Base-by-base conservation (phyloP, 495 filamentous ascomycete genomes). In the Neurospora terricola region DNA sequence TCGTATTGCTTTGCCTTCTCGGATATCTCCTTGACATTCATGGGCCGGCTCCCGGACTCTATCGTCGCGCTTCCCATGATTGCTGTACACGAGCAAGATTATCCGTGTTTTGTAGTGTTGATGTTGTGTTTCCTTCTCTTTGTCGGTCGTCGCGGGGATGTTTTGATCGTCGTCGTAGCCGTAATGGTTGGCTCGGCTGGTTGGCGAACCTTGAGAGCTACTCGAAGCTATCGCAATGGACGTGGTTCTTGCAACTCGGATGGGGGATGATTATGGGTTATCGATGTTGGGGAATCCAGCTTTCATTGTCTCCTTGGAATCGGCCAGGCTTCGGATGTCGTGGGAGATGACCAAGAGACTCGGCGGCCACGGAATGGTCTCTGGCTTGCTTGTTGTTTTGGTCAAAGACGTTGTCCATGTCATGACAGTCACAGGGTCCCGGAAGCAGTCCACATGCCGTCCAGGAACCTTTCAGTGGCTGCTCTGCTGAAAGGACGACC, bases 11-110 rank as follows among this genome's bases (percentile, higher is more conserved):
- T 82, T 3, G 95, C 95, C 70, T 87, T 87, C 12, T 86, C 84
- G 21, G 88, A 86, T 69, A 98, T 91, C 75, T 93, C 89, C 73
- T 90, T 88, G 39, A 93, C 86, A 71, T 85, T 93, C 81, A 94
- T 84, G 16, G 94, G 92, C 71, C 81, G 81, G n/a, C 70, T 71
- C 39, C 71, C 72, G 27, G 23, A 12, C 54, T 62, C 54, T 62
- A 62, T 62, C 54, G 54, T 62, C 0, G 54, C 54, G 54, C 54
- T 62, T 34, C 54, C 54, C 54, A 62, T 62, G 27, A 4, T 62
- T 34, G 27, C 14, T 4, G 54, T 62, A 16, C 2, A 34, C 11
- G 1, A 27, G 10, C 23, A 23, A 59, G 23, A 0, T 2, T 5
- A 27, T 59, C 10, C 2, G 48, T 23, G 0, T 59, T 59, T 0